Percentiles rank a stretch among this genome's conserved stretches.
These are phyloP conservation scores for Lenwebbia sp. DNA, from an alignment of 345 rosid genomes.

Conservation along the genomic window DNA sequence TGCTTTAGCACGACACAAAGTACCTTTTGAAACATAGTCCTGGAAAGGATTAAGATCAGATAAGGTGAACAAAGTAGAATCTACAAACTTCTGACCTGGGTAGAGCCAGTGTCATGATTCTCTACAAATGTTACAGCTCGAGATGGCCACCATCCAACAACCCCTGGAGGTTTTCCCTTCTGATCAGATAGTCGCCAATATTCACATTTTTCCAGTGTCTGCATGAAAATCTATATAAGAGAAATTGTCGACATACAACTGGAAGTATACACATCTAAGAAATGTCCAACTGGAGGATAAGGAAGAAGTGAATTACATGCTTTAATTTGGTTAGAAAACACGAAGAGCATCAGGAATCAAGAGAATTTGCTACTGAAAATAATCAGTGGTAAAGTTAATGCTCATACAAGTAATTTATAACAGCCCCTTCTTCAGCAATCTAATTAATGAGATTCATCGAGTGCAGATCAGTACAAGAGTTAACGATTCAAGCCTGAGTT, in stretches of 20 bases:
- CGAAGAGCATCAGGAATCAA: not conserved
- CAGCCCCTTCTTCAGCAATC: not conserved
- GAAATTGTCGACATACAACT: not conserved
- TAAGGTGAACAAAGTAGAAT: not conserved
- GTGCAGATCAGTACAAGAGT: not conserved
- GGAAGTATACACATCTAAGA: not conserved
- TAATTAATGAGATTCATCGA: not conserved
- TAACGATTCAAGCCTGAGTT: not conserved
- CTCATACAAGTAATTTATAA: not conserved
- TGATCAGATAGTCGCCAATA: slow-evolving; percentile 90
- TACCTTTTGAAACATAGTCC: not conserved
- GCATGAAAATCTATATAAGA: not conserved
- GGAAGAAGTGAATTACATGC: not conserved
- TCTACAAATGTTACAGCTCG: slow-evolving; percentile 96
- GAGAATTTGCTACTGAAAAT: not conserved
- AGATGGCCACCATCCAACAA: slow-evolving; percentile 99
- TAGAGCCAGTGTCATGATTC: slow-evolving; percentile 98
- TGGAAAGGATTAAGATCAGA: not conserved
- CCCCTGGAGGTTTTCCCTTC: slow-evolving; percentile 93
- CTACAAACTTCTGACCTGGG: slow-evolving; percentile 48
- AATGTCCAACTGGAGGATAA: not conserved
- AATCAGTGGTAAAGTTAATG: not conserved
- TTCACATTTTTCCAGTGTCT: slow-evolving; percentile 82
- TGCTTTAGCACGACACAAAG: not conserved
- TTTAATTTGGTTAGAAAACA: not conserved